Base-by-base conservation (phyloP, 345 rosid genomes). In the Adansonia digitata region DNA sequence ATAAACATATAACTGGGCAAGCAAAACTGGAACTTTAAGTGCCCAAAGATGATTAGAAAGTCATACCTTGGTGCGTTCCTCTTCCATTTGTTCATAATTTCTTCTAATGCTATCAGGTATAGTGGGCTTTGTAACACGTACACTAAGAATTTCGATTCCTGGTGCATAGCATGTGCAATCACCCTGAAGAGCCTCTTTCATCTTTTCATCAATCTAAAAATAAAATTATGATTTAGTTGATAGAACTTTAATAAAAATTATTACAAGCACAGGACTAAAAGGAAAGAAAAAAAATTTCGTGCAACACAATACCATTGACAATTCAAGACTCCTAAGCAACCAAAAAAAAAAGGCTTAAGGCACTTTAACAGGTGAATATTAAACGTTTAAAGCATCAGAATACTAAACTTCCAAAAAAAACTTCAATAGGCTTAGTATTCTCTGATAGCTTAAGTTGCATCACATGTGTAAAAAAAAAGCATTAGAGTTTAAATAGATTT, bases 101-200 rank as follows among this genome's bases (percentile, higher is more conserved):
- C 88, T 81, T 80, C 87, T 89, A 18, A 94, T 91, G 77, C 91
- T 91, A 9, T 87, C 86, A 42, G 97, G 97, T 62, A 94, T 94
- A 8, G 81, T 77, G 0, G 98, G 97, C 81, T 94, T 94, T n/a
- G 92, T 94, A 64, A 94, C 98, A 77, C 97, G 91, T 52, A 92
- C 98, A 53, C 92, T 91, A 77, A 94, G 70, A 69, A 94, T 92
- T 76, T 92, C 95, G 71, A 94, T 91, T 68, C 98, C 98, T 24
- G 94, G 97, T 74, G 97, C 97, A 85, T 87, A 92, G 24, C 88
- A 82, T 4, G 97, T 94, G 83, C 98, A 94, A 80, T 89, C 94
- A 79, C 46, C 91, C 77, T 94, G 98, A 78, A 94, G 97, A 80
- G 97, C 95, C 42, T 89, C 97, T 85, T 92, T 89, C 98, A 94